phyloP scores from a whole-genome alignment of 129 eudicot genomes.

The Heracleum sosnowskyi region DNA sequence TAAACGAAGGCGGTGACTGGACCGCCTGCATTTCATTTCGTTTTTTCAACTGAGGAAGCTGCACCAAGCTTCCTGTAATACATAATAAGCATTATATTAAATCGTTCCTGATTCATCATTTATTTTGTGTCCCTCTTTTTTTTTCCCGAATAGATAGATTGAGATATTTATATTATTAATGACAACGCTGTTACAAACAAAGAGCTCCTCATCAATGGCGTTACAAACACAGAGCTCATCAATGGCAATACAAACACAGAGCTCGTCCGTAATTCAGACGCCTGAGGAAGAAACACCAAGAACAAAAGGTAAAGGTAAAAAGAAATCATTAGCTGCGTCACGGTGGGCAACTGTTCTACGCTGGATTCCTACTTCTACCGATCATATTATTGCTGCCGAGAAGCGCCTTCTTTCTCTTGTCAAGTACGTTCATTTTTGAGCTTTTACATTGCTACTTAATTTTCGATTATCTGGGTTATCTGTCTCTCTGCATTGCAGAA shows the following conservation, averaged over 20 bases:
- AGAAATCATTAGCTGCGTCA: slow-evolving; percentile 9
- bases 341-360: slow-evolving; percentile 64
- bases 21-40: neutral
- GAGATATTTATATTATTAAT: neutral
- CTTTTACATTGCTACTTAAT: neutral
- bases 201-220: neutral
- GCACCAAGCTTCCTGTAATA: neutral
- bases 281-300: slow-evolving; percentile 20
- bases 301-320: slow-evolving; percentile 16
- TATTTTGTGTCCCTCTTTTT: neutral
- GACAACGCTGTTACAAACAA: neutral
- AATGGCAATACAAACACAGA: slow-evolving; percentile 36
- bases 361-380: slow-evolving; percentile 90
- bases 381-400: slow-evolving; percentile 78
- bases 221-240: neutral
- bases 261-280: slow-evolving; percentile 21
- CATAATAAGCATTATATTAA: no score
- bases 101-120: neutral
- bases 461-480: no score
- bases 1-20: neutral
- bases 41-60: neutral
- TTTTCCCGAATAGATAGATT: neutral
- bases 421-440: slow-evolving; percentile 33
- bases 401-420: slow-evolving; percentile 86
- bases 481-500: neutral